phyloP scores from a whole-genome alignment of 805 yeast species.

The Grigorovia humatica region DNA sequence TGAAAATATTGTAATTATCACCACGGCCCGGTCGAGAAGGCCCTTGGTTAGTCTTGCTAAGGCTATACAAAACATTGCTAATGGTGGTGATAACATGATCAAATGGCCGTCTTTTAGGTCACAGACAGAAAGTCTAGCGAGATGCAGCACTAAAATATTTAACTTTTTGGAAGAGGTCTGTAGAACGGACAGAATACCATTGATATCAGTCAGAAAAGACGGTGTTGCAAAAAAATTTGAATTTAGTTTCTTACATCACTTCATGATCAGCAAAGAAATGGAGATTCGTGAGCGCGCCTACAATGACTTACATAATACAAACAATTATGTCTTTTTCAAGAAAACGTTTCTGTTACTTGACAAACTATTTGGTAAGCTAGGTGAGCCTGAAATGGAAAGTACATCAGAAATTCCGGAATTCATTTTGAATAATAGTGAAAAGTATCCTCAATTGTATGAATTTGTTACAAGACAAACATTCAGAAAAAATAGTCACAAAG shows the following conservation, averaged over 20 bases:
- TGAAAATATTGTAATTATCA: constrained; percentile 31
- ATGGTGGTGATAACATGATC: constrained; percentile 56
- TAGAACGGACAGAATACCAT: constrained; percentile 13
- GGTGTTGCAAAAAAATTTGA: constrained; percentile 17
- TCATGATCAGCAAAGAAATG: constrained; percentile 41
- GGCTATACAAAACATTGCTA: constrained; percentile 77
- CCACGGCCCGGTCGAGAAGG: constrained; percentile 41
- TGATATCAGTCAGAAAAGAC: constrained; percentile 12
- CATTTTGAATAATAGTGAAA: constrained; percentile 39
- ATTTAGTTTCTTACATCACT: constrained; percentile 36
- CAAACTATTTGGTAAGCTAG: constrained; percentile 36
- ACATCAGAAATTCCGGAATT: constrained; percentile 48
- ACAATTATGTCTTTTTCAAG: constrained; percentile 15
- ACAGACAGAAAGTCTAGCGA: constrained; percentile 33
- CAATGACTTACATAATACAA: constrained; percentile 8
- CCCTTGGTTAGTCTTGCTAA: constrained; percentile 72
- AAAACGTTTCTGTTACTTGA: constrained; percentile 37
- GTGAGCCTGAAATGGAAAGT: constrained; percentile 48
- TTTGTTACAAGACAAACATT: constrained; percentile 61
- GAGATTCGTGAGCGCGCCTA: constrained; percentile 24
- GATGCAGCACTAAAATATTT: constrained; percentile 32
- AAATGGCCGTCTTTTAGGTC: constrained; percentile 51
- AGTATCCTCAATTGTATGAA: constrained; percentile 48
- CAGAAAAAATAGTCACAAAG: constrained; percentile 34
- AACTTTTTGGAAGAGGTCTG: constrained; percentile 33